phyloP scores from a whole-genome alignment of 495 filamentous ascomycete genomes.

The Podospora pseudopauciseta region DNA sequence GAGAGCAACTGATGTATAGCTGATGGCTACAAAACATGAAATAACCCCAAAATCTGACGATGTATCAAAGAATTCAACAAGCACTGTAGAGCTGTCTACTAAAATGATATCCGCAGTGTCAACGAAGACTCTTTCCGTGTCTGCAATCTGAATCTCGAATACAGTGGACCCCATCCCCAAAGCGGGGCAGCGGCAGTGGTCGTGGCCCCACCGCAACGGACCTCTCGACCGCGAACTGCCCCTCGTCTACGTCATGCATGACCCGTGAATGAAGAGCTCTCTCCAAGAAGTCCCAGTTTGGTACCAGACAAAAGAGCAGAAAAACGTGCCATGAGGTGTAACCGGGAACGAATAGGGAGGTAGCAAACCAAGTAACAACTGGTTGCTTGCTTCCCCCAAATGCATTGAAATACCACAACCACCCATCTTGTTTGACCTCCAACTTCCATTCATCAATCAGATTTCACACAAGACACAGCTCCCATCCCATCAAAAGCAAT shows the following conservation, averaged over 20 bases:
- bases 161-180: not conserved
- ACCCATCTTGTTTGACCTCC: not conserved
- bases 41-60: not conserved
- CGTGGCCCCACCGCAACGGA: not conserved
- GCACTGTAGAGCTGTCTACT: not conserved
- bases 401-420: not conserved
- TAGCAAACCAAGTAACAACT: not conserved
- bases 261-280: slow-evolving; percentile 8
- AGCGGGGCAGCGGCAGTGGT: not conserved
- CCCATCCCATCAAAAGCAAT: not conserved
- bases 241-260: slow-evolving; percentile 7
- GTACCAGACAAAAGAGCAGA: not conserved
- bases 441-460: not conserved
- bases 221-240: not conserved
- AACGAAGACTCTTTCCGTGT: not conserved
- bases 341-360: not conserved
- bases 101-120: not conserved
- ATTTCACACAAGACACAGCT: not conserved
- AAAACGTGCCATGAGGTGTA: not conserved
- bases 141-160: not conserved
- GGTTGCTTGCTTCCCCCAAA: not conserved
- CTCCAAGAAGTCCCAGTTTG: not conserved
- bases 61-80: not conserved
- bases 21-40: too few species aligned
- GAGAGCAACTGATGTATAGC: too few species aligned